Conservation (phyloP, 495 filamentous ascomycete genomes). For the Cudoniella acicularis region DNA sequence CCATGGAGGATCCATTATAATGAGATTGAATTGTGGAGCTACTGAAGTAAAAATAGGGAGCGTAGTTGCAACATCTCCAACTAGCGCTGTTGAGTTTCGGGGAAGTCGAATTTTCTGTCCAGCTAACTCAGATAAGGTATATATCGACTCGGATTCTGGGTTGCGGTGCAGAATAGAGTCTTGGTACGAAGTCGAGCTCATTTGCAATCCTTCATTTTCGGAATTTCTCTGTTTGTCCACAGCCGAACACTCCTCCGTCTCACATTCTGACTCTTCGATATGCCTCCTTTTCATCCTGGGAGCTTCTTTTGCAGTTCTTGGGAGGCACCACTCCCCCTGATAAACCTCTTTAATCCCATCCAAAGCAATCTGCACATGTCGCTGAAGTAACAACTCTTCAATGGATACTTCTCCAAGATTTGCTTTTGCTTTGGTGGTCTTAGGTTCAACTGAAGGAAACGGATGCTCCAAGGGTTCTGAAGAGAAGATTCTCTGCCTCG, state of each 20-base stretch:
- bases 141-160: background rate
- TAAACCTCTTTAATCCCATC: slow-evolving; percentile 30
- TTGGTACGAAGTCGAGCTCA: background rate
- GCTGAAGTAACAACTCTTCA: slow-evolving; percentile 18
- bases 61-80: slow-evolving; percentile 37
- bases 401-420: slow-evolving; percentile 5
- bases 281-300: background rate
- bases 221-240: no score
- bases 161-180: background rate
- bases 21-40: slow-evolving; percentile 63
- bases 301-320: slow-evolving; percentile 24
- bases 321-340: slow-evolving; percentile 43
- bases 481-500: slow-evolving; percentile 7
- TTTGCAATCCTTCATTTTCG: background rate
- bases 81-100: slow-evolving; percentile 31
- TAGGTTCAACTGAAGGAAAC: slow-evolving; percentile 23
- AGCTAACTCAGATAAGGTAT: background rate
- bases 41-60: slow-evolving; percentile 28
- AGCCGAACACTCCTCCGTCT: background rate
- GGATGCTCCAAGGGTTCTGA: slow-evolving; percentile 14
- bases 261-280: no score
- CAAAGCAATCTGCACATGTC: slow-evolving; percentile 31
- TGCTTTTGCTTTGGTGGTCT: slow-evolving; percentile 21
- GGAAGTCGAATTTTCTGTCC: slow-evolving; percentile 5
- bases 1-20: slow-evolving; percentile 93